Percentiles rank a stretch among this genome's conserved stretches.
Conservation (phyloP, 495 filamentous ascomycete genomes). For the Neurospora sp. region DNA sequence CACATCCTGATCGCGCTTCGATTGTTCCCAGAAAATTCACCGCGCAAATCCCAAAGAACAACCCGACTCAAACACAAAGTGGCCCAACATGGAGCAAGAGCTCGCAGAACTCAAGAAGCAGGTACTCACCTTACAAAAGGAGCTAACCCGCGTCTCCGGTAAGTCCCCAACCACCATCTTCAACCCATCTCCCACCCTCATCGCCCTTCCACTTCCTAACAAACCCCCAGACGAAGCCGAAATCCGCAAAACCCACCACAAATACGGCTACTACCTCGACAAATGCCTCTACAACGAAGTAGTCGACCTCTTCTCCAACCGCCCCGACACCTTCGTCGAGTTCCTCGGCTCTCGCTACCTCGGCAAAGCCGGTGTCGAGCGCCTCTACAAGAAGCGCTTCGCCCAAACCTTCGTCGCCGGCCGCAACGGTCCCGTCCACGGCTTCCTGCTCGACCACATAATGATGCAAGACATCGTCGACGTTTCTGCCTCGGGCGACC, state of each 20-base stretch:
- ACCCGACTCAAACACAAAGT: not conserved
- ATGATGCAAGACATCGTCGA: conserved; percentile 48
- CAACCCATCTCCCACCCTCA: too few species aligned
- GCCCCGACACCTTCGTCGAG: conserved; percentile 45
- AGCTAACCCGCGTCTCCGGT: conserved; percentile 27
- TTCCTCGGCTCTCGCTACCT: conserved; percentile 45
- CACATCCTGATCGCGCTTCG: not conserved
- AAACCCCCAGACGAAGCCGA: conserved; percentile 33
- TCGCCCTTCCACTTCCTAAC: not conserved
- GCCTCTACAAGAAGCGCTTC: conserved; percentile 46
- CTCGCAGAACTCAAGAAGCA: conserved; percentile 33
- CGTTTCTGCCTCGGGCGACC: conserved; percentile 33
- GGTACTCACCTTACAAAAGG: conserved; percentile 26
- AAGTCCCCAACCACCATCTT: not conserved
- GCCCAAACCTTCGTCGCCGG: conserved; percentile 36
- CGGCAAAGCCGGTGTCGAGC: conserved; percentile 40
- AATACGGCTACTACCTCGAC: conserved; percentile 51
- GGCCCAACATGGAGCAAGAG: conserved; percentile 23
- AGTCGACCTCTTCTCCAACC: conserved; percentile 40
- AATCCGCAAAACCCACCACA: conserved; percentile 43
- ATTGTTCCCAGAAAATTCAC: not conserved
- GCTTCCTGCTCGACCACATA: conserved; percentile 45
- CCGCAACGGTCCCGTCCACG: conserved; percentile 45
- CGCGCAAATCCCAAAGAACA: not conserved
- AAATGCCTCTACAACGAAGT: conserved; percentile 49